Evolutionary conservation across 352 stramenopile species (phyloP).

Genomic region (Pythium apleroticum): DNA sequence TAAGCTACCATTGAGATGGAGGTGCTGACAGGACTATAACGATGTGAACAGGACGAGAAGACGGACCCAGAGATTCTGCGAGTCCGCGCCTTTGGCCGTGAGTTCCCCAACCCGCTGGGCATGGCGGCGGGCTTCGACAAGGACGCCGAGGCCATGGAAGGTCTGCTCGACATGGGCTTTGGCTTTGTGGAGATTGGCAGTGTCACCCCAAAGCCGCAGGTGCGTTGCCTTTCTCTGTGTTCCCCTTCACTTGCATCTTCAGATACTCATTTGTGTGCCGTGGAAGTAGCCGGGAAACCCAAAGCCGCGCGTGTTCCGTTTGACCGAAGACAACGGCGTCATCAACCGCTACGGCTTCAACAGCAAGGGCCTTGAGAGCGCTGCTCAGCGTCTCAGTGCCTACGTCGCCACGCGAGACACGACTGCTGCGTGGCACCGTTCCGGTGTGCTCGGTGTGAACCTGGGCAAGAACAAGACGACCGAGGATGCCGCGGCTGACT

Average conservation of each 20-base stretch:
- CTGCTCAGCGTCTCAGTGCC: constrained; percentile 61
- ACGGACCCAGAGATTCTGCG: constrained; percentile 53
- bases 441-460: constrained; percentile 94
- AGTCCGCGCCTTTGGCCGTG: constrained; percentile 56
- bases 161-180: constrained; percentile 80
- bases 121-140: constrained; percentile 99
- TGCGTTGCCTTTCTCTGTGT: constrained; percentile 6
- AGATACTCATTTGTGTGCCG: constrained; percentile 1
- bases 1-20: too few species aligned
- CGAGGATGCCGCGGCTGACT: constrained; percentile 84
- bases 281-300: constrained; percentile 86
- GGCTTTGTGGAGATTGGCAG: constrained; percentile 40
- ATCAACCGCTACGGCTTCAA: constrained; percentile 99
- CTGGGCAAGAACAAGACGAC: constrained; percentile 98
- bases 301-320: constrained; percentile 96
- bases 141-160: constrained; percentile 91
- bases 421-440: constrained; percentile 38
- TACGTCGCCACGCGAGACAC: constrained; percentile 49
- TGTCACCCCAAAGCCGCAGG: constrained; percentile 93
- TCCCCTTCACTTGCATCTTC: not conserved
- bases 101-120: constrained; percentile 92
- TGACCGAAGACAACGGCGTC: constrained; percentile 92
- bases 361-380: constrained; percentile 86
- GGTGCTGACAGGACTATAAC: not conserved
- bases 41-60: constrained; percentile 43